A percentile compares a stretch with the other conserved stretches of the same genome.
Evolutionary conservation across 2,329 filamentous ascomycete species (phyloP).

Genomic region (Thyridium curvatum): DNA sequence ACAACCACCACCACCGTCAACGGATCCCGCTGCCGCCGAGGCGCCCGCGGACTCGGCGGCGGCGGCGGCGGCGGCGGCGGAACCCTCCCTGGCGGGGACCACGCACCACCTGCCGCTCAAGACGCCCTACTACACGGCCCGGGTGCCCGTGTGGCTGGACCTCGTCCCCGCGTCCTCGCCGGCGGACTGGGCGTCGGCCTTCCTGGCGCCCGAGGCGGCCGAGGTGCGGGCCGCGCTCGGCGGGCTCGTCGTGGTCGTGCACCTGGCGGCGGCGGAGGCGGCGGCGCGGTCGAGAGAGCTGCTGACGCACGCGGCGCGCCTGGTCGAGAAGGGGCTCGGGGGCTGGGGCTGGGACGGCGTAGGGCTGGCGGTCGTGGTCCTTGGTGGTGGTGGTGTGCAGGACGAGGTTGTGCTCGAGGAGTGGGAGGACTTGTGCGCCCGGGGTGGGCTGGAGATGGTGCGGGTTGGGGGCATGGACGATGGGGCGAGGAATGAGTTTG

Average conservation of each 20-base stretch:
- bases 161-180: constrained; percentile 34
- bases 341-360: constrained; percentile 62
- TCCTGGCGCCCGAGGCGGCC: constrained; percentile 52
- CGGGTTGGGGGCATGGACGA: constrained; percentile 32
- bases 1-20: too few species aligned
- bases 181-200: constrained; percentile 49
- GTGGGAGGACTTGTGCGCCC: constrained; percentile 56
- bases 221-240: constrained; percentile 58
- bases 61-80: constrained; percentile 26
- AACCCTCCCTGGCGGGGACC: constrained; percentile 43
- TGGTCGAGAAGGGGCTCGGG: constrained; percentile 51
- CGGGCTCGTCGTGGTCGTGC: constrained; percentile 50
- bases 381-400: constrained; percentile 9
- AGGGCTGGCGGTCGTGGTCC: constrained; percentile 51
- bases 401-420: constrained; percentile 37
- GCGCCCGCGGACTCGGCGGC: constrained; percentile 14
- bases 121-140: constrained; percentile 56
- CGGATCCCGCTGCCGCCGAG: constrained; percentile 6
- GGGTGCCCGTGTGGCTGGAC: constrained; percentile 63
- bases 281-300: constrained; percentile 27
- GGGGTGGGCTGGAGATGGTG: constrained; percentile 57
- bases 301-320: constrained; percentile 44
- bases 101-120: constrained; percentile 50
- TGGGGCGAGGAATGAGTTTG: constrained; percentile 48
- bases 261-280: constrained; percentile 19